Conservation (phyloP, 225 moss, liverwort and hornwort genomes). For the Marchantia paleacea region DNA sequence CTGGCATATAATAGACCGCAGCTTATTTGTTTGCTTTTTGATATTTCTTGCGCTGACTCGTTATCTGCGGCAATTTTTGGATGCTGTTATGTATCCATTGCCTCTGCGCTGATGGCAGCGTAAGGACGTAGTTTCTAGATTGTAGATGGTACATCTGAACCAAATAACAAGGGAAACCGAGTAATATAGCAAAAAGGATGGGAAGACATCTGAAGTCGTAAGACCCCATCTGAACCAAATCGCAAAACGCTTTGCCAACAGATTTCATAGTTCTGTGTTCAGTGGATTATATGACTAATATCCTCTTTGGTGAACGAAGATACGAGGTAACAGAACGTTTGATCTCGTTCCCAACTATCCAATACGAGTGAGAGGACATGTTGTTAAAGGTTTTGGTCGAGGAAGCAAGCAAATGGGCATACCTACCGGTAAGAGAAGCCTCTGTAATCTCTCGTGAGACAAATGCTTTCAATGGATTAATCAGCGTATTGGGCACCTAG, state of each 20-base stretch:
- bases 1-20: no score
- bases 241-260: constrained; percentile 1
- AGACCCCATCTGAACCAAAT: not conserved
- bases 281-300: constrained; percentile 27
- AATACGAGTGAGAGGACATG: constrained; percentile 54
- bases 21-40: no score
- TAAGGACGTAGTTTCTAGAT: not conserved
- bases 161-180: not conserved
- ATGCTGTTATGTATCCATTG: not conserved
- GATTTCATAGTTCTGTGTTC: constrained; percentile 10
- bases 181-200: no score
- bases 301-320: constrained; percentile 29
- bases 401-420: constrained; percentile 93
- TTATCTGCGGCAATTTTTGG: not conserved
- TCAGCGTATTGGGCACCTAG: not conserved
- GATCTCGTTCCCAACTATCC: constrained; percentile 46
- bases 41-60: not conserved
- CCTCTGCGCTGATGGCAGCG: not conserved
- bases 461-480: not conserved
- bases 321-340: constrained; percentile 24
- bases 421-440: constrained; percentile 60
- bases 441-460: not conserved
- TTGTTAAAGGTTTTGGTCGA: constrained; percentile 78
- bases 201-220: no score
- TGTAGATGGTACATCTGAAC: not conserved